Base-by-base conservation (phyloP, 805 yeast genomes). In the Wickerhamiella occidentalis region DNA sequence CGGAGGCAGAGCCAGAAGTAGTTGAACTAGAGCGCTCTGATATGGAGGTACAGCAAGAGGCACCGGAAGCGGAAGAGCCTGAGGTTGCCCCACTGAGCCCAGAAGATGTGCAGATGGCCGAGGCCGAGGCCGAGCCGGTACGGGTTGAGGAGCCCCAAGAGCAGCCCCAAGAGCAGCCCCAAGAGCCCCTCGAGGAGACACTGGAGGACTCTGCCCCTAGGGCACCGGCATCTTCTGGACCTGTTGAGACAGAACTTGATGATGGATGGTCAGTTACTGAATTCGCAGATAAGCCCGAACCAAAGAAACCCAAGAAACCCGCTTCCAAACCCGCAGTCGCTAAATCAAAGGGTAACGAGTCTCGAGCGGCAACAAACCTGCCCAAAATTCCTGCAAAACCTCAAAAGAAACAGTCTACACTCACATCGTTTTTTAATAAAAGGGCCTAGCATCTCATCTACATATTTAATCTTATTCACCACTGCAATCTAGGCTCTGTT, bases 361-460 rank as follows among this genome's bases (percentile, higher is more conserved):
- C 41, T 3, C 17, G 12, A 17, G 22, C 22, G 13, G 17, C 47
- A 6, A 4, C 22, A 3, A 45, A 37, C n/a, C 29, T 37, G 8
- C 25, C 48, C 12, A 45, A 45, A 21, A 45, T 45, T n/a, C 48
- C 48, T 1, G 19, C 35, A 15, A 23, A 37, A 12, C 43, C 48
- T 3, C 41, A 40, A 13, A 37, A 36, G 19, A 41, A 42, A 30
- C 51, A 49, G 36, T 23, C 38, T 5, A 37, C 33, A 3, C 40
- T 49, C 15, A 43, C 48, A 2, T 49, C 51, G 13, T 49, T 49
- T 23, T 49, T 49, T 40, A 43, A 18, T 3, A 47, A 47, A 40
- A 23, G 17, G n/a, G 5, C 13, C 7, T 29, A 29, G n/a, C 11
- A 29, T 29, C n/a, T 25, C 12, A 23, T 23, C 8, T 23, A 5